Evolutionary conservation across 495 filamentous ascomycete genomes (phyloP).

Genomic region (Penicillium argentinense): DNA sequence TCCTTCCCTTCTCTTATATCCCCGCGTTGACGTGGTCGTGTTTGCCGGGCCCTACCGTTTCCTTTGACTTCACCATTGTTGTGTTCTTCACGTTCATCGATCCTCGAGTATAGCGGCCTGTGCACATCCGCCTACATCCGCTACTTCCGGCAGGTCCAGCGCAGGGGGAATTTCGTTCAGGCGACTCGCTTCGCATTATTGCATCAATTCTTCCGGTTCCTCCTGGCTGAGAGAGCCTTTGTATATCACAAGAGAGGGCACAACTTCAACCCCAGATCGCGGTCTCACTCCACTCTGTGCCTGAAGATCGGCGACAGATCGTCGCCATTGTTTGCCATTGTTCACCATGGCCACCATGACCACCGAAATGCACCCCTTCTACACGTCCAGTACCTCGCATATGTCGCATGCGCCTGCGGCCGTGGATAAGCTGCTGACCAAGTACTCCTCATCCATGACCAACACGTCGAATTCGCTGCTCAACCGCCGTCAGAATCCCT

Average conservation of each 20-base stretch:
- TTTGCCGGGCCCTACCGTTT: neutral
- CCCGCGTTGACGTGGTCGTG: too few relatives aligned
- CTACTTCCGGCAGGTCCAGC: conserved; percentile 1
- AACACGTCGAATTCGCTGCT: conserved; percentile 11
- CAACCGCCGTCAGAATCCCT: conserved; percentile 22
- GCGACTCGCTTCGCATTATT: too few relatives aligned
- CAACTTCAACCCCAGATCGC: too few relatives aligned
- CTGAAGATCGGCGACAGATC: conserved; percentile 6
- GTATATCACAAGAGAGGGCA: too few relatives aligned
- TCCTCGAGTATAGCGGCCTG: conserved; percentile 2
- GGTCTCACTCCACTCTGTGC: neutral
- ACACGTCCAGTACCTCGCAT: conserved; percentile 33
- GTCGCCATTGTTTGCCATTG: too few relatives aligned
- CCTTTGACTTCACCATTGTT: neutral
- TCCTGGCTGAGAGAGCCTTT: neutral
- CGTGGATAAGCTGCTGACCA: conserved; percentile 39
- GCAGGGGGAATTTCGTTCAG: conserved; percentile 3
- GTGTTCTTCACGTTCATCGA: neutral
- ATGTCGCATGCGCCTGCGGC: conserved; percentile 35
- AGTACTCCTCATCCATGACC: conserved; percentile 36
- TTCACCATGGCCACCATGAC: neutral
- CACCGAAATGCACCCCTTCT: conserved; percentile 43
- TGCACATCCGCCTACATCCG: conserved; percentile 18
- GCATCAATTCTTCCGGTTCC: too few relatives aligned
- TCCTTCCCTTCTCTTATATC: conserved; percentile 1